These are phyloP conservation scores for Emiliania huxleyi DNA, from an alignment of 78 protist species.

Conservation along the genomic window DNA sequence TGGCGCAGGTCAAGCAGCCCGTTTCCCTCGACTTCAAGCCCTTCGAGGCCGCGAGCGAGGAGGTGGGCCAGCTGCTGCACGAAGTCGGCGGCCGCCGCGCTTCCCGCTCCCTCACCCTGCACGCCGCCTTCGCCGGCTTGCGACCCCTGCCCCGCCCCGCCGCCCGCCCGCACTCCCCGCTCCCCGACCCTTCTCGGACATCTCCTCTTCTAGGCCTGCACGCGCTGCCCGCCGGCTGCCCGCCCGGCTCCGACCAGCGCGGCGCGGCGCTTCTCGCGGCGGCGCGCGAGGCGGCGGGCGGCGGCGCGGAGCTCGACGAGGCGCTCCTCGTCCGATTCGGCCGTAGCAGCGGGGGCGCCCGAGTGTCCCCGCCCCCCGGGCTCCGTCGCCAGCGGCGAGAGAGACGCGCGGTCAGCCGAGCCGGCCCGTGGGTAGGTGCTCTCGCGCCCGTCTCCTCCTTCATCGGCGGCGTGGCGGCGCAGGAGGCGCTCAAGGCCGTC, in stretches of 20 bases:
- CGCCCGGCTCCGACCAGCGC: background rate
- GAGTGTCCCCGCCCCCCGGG: too few species aligned
- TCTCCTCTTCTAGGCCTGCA: too few species aligned
- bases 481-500: constrained; percentile 74
- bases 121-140: background rate
- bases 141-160: too few species aligned
- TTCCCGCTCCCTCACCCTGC: background rate
- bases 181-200: too few species aligned
- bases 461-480: constrained; percentile 32
- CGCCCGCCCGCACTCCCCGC: too few species aligned
- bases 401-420: too few species aligned
- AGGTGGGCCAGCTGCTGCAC: background rate
- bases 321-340: background rate
- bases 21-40: background rate
- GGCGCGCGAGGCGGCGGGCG: background rate
- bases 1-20: constrained; percentile 40
- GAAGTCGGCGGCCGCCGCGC: background rate
- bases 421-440: too few species aligned
- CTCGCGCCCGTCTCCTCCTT: background rate
- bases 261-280: background rate
- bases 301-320: background rate
- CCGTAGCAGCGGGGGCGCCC: too few species aligned
- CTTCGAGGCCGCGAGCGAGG: constrained; percentile 7
- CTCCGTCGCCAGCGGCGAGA: too few species aligned
- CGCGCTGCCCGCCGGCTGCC: background rate